Evolutionary conservation across 2,329 filamentous ascomycete genomes (phyloP).

Genomic region (Arthrobotrys entomopaga): DNA sequence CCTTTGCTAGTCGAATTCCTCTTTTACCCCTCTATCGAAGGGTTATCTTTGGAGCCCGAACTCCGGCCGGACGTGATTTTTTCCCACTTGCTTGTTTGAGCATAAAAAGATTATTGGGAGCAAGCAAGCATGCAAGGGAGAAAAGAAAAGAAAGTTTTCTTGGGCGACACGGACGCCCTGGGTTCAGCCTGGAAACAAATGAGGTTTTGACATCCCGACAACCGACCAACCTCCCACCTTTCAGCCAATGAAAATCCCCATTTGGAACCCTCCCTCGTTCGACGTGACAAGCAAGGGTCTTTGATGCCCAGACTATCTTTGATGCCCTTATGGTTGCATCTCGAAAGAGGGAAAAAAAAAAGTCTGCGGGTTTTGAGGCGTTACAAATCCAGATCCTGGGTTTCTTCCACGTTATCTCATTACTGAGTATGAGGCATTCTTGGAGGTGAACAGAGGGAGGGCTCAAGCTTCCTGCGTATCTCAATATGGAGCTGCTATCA

Average conservation of each 20-base stretch:
- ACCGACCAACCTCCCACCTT: constrained; percentile 6
- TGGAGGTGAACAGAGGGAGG: too few relatives aligned
- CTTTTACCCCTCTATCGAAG: background rate
- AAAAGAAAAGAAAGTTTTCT: constrained; percentile 1
- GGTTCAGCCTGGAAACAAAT: constrained; percentile 17
- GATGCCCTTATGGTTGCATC: too few relatives aligned
- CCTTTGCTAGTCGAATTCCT: background rate
- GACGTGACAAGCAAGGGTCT: constrained; percentile 7
- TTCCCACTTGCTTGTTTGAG: constrained; percentile 30
- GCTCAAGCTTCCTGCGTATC: too few relatives aligned
- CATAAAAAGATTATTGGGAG: too few relatives aligned
- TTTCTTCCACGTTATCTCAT: background rate
- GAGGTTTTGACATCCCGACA: constrained; percentile 23
- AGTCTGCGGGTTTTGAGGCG: constrained; percentile 19
- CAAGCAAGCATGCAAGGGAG: background rate
- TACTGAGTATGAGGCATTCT: background rate
- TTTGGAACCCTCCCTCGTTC: constrained; percentile 2
- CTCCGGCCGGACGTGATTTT: background rate
- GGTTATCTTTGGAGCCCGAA: constrained; percentile 2
- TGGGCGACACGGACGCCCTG: background rate
- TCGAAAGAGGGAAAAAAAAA: constrained; percentile 4
- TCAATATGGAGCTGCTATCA: too few relatives aligned
- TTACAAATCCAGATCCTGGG: constrained; percentile 29
- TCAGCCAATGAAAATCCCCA: constrained; percentile 8
- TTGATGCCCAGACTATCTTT: constrained; percentile 9